A percentile compares a stretch with the other conserved stretches of the same genome.
Conservation (phyloP, 164 flowering plant species). For the Tetrastigma voinierianum region DNA sequence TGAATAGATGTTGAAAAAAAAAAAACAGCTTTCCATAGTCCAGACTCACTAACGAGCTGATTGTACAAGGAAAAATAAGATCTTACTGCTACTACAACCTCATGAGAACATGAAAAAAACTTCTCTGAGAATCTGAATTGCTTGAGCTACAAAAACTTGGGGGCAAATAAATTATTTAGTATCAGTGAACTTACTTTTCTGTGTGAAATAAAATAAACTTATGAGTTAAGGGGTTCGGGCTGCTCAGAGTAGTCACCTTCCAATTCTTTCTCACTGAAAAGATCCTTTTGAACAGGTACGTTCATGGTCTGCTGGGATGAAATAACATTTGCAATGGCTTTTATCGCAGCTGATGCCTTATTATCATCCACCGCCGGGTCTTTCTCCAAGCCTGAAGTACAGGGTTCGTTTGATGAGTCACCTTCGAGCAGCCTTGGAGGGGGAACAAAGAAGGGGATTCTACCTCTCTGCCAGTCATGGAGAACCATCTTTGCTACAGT, state of each 20-base stretch:
- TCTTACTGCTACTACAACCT: too few relatives aligned
- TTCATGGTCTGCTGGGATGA: conserved; percentile 67
- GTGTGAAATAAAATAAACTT: conserved; percentile 6
- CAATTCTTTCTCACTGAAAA: conserved; percentile 57
- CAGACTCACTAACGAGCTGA: too few relatives aligned
- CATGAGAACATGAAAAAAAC: too few relatives aligned
- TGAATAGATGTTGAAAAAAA: too few relatives aligned
- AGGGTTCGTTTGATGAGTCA: conserved; percentile 32
- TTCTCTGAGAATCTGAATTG: too few relatives aligned
- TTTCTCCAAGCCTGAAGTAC: conserved; percentile 16
- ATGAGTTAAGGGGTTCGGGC: background rate
- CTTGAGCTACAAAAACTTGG: too few relatives aligned
- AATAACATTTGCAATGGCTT: conserved; percentile 72
- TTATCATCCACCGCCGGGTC: conserved; percentile 36
- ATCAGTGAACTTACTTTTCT: background rate
- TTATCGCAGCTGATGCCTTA: conserved; percentile 59
- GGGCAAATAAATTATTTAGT: too few relatives aligned
- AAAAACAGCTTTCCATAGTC: too few relatives aligned
- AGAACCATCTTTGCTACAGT: conserved; percentile 96
- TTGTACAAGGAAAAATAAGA: too few relatives aligned
- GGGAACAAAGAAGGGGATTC: conserved; percentile 88
- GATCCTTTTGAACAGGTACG: conserved; percentile 79
- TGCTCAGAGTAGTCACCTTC: conserved; percentile 20
- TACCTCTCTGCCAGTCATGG: conserved; percentile 97
- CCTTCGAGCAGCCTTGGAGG: conserved; percentile 59